Evolutionary conservation across 306 rosid species (phyloP).

Genomic region (Datisca glomerata): DNA sequence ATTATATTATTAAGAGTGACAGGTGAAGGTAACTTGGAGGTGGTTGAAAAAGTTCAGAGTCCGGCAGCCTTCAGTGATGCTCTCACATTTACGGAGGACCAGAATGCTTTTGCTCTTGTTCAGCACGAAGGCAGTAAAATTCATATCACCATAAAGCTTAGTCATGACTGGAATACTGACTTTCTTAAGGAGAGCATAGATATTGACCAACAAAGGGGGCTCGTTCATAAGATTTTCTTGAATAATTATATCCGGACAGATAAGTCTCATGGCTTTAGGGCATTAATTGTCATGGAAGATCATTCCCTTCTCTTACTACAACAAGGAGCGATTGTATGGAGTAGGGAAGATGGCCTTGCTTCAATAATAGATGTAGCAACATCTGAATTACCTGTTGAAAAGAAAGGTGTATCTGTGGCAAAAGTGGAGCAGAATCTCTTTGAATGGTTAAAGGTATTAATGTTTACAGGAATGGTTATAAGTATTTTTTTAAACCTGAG

Average conservation of each 20-base stretch:
- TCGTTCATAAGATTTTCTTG: conserved; percentile 57
- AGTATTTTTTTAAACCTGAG: no score
- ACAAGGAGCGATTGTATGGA: conserved; percentile 95
- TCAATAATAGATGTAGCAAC: conserved; percentile 74
- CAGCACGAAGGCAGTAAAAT: conserved; percentile 51
- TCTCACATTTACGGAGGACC: conserved; percentile 57
- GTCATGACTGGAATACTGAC: conserved; percentile 48
- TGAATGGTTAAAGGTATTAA: conserved; percentile 87
- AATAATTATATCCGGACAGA: conserved; percentile 81
- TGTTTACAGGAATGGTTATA: no score
- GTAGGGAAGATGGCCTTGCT: conserved; percentile 97
- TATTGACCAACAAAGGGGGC: conserved; percentile 63
- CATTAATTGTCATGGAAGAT: conserved; percentile 89
- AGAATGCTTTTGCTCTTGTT: conserved; percentile 60
- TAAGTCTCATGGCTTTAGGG: conserved; percentile 85
- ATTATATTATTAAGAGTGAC: conserved; percentile 41
- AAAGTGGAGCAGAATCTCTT: conserved; percentile 91
- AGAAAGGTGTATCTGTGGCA: conserved; percentile 74
- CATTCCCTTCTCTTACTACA: conserved; percentile 82
- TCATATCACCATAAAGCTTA: conserved; percentile 51
- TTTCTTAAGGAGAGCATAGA: conserved; percentile 60
- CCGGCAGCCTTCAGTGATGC: conserved; percentile 57
- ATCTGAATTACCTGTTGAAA: conserved; percentile 84
- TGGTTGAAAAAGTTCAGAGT: conserved; percentile 49
- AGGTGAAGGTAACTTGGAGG: conserved; percentile 51